Evolutionary conservation across 1,139 yeast species (phyloP).

Genomic region (Nematodospora anomalae): DNA sequence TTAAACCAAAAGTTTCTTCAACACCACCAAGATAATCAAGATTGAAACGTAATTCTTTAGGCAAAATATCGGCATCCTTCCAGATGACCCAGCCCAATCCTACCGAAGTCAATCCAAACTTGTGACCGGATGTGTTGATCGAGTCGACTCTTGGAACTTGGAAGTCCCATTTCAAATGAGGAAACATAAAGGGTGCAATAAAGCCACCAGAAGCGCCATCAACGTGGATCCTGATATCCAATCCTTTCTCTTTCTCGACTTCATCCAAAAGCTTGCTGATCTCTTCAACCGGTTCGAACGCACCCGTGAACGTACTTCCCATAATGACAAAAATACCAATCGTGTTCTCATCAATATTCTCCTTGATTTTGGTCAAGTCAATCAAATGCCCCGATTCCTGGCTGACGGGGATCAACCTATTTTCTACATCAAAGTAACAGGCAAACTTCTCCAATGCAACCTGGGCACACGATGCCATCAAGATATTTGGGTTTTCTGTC

Average conservation of each 20-base stretch:
- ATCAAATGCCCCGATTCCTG: slow-evolving; percentile 62
- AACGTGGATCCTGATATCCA: slow-evolving; percentile 77
- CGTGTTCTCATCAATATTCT: slow-evolving; percentile 81
- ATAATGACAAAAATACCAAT: slow-evolving; percentile 87
- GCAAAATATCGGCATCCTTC: slow-evolving; percentile 64
- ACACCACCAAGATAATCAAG: slow-evolving; percentile 85
- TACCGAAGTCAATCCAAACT: slow-evolving; percentile 85
- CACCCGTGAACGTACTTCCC: slow-evolving; percentile 93
- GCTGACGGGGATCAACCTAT: slow-evolving; percentile 68
- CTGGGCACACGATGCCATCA: slow-evolving; percentile 95
- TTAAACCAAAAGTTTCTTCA: slow-evolving; percentile 82
- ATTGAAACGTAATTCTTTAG: slow-evolving; percentile 71
- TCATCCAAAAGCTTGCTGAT: slow-evolving; percentile 65
- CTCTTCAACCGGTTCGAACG: slow-evolving; percentile 73
- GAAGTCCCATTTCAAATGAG: slow-evolving; percentile 82
- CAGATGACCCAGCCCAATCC: slow-evolving; percentile 94
- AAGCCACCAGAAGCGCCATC: slow-evolving; percentile 95
- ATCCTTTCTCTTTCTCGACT: slow-evolving; percentile 66
- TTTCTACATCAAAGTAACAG: slow-evolving; percentile 87
- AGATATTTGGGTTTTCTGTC: slow-evolving; percentile 69
- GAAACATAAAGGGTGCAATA: slow-evolving; percentile 80
- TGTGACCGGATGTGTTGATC: slow-evolving; percentile 93
- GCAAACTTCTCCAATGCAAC: slow-evolving; percentile 95
- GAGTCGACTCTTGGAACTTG: slow-evolving; percentile 72
- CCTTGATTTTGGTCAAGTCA: slow-evolving; percentile 58